Percentiles rank a stretch among this genome's conserved stretches.
Evolutionary conservation across 2,329 filamentous ascomycete genomes (phyloP).

Genomic region (Pseudogymnoascus sp.): DNA sequence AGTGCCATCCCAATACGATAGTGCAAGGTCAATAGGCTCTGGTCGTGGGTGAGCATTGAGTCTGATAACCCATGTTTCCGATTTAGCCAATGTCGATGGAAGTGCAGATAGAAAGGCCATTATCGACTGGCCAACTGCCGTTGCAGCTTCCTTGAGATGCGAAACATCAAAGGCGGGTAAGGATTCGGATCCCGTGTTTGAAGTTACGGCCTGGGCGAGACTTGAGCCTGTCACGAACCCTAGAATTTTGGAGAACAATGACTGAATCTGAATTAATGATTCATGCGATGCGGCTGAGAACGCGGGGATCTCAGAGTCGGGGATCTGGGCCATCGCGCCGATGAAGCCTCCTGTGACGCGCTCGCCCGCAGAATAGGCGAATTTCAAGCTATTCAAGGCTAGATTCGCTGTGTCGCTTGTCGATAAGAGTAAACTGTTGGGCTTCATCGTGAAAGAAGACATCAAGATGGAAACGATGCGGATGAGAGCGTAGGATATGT

Average conservation of each 20-base stretch:
- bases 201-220: background rate
- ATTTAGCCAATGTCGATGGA: conserved; percentile 32
- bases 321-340: conserved; percentile 35
- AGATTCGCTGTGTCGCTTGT: background rate
- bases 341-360: conserved; percentile 42
- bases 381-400: conserved; percentile 14
- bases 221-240: conserved; percentile 4
- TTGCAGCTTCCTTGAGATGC: background rate
- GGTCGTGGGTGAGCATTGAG: conserved; percentile 37
- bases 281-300: conserved; percentile 71
- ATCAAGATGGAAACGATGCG: background rate
- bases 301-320: conserved; percentile 56
- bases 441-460: background rate
- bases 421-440: background rate
- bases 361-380: conserved; percentile 22
- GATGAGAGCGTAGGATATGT: conserved; percentile 31
- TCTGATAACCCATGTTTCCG: conserved; percentile 50
- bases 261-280: conserved; percentile 54
- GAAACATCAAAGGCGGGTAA: background rate
- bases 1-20: conserved; percentile 59
- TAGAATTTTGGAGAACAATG: conserved; percentile 31
- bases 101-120: conserved; percentile 25
- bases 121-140: background rate
- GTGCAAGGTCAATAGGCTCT: conserved; percentile 38
- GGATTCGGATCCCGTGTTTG: background rate